Evolutionary conservation across 2,329 filamentous ascomycete species (phyloP).

Genomic region (Clonostachys byssicola): DNA sequence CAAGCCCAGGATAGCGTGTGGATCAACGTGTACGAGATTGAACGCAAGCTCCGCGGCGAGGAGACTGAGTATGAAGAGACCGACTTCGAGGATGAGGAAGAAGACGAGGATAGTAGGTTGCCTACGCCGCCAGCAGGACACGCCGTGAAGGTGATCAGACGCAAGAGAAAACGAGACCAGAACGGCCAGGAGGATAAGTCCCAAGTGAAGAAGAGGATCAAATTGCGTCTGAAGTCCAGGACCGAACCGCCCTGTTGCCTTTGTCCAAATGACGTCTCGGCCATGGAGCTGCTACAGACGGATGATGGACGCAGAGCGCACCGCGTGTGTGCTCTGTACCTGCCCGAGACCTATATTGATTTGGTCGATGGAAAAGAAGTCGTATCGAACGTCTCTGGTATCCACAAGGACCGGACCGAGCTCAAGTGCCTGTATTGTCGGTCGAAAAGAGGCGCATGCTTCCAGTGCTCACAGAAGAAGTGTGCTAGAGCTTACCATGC

Average conservation of each 20-base stretch:
- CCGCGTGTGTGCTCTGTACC: constrained; percentile 82
- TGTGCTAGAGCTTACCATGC: constrained; percentile 92
- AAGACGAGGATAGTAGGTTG: constrained; percentile 61
- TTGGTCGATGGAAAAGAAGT: constrained; percentile 66
- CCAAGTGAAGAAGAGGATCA: constrained; percentile 70
- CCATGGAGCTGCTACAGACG: constrained; percentile 78
- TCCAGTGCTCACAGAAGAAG: constrained; percentile 94
- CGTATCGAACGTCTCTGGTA: constrained; percentile 73
- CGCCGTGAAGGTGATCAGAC: constrained; percentile 52
- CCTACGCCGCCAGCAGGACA: constrained; percentile 76
- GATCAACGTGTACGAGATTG: constrained; percentile 95
- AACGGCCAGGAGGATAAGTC: constrained; percentile 33
- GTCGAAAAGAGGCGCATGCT: constrained; percentile 90
- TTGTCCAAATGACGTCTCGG: constrained; percentile 85
- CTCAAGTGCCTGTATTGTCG: constrained; percentile 95
- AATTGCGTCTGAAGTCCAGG: constrained; percentile 67
- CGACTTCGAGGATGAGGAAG: constrained; percentile 64
- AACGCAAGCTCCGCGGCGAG: constrained; percentile 88
- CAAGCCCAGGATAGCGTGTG: constrained; percentile 95
- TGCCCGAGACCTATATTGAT: constrained; percentile 87
- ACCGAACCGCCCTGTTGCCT: constrained; percentile 80
- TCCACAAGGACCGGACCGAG: constrained; percentile 82
- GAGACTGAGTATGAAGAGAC: constrained; percentile 80
- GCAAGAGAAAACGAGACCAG: constrained; percentile 53
- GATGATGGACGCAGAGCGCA: constrained; percentile 87